Conservation (phyloP, 1,284 basidiomycete species). For the Pseudozyma pruni region DNA sequence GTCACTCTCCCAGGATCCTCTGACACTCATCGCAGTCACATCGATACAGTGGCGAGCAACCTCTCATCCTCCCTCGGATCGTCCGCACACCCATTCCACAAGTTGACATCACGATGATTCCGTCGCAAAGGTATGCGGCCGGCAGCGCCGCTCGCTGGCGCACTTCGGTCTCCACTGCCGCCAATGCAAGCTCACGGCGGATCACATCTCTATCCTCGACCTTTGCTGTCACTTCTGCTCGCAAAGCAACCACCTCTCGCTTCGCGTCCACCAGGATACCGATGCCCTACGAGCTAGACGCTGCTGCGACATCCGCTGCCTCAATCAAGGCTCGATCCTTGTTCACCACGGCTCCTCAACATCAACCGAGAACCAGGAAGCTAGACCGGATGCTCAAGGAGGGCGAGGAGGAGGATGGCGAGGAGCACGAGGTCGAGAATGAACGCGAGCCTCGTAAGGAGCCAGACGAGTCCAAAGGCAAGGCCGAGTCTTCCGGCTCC, state of each 20-base stretch:
- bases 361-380: slow-evolving; percentile 48
- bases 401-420: slow-evolving; percentile 25
- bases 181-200: slow-evolving; percentile 14
- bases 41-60: not conserved
- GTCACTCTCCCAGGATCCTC: not conserved
- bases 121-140: slow-evolving; percentile 42
- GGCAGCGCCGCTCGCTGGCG: slow-evolving; percentile 39
- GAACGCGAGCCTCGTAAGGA: slow-evolving; percentile 26
- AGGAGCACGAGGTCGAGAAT: slow-evolving; percentile 42
- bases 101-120: slow-evolving; percentile 26
- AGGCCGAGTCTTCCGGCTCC: slow-evolving; percentile 29
- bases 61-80: not conserved
- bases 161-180: slow-evolving; percentile 12
- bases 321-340: slow-evolving; percentile 19
- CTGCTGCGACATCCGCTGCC: slow-evolving; percentile 1
- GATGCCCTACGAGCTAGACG: not conserved
- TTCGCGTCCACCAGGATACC: slow-evolving; percentile 7
- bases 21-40: not conserved
- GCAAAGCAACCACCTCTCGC: slow-evolving; percentile 1
- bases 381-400: slow-evolving; percentile 12
- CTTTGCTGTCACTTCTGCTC: slow-evolving; percentile 1
- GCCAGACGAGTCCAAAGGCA: slow-evolving; percentile 9
- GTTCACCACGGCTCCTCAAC: slow-evolving; percentile 31
- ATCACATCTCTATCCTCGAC: slow-evolving; percentile 17
- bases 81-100: too few species aligned